A percentile compares a stretch with the other conserved stretches of the same genome.
These are phyloP conservation scores for Fistulinella prunicolor DNA, from an alignment of 768 basidiomycete genomes.

Conservation along the genomic window DNA sequence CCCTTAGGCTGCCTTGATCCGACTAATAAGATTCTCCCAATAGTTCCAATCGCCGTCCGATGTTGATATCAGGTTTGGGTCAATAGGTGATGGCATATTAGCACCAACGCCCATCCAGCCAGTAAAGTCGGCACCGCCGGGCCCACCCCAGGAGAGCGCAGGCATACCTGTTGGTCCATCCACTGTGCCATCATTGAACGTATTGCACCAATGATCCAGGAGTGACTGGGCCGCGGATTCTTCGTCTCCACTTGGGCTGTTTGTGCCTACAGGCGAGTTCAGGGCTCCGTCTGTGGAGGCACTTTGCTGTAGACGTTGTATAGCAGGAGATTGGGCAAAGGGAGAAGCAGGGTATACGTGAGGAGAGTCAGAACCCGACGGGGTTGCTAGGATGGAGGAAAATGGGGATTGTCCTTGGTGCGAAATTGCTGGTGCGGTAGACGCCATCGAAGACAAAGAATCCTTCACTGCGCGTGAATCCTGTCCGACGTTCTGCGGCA, in stretches of 20 bases:
- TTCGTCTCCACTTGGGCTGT: constrained; percentile 71
- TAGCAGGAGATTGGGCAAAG: constrained; percentile 43
- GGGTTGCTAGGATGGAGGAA: constrained; percentile 24
- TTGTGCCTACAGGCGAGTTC: constrained; percentile 59
- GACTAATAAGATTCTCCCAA: constrained; percentile 76
- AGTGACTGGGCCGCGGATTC: constrained; percentile 74
- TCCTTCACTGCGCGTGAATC: constrained; percentile 14
- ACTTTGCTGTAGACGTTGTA: constrained; percentile 59
- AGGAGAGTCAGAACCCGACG: constrained; percentile 21
- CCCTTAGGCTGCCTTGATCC: constrained; percentile 42
- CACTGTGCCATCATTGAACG: constrained; percentile 64
- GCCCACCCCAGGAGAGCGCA: constrained; percentile 58
- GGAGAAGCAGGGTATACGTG: constrained; percentile 27
- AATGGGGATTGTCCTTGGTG: constrained; percentile 17
- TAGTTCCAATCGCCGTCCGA: constrained; percentile 74
- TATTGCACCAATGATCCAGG: constrained; percentile 82
- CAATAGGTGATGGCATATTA: constrained; percentile 37
- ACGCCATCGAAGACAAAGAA: constrained; percentile 25
- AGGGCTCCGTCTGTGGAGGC: constrained; percentile 42
- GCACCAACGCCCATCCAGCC: constrained; percentile 52
- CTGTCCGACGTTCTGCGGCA: constrained; percentile 16
- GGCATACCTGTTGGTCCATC: constrained; percentile 48
- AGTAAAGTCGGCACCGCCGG: constrained; percentile 53
- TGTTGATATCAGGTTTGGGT: constrained; percentile 45
- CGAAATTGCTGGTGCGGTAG: constrained; percentile 10